phyloP scores from a whole-genome alignment of 1,139 yeast genomes.

The Protomyces pachydermus region DNA sequence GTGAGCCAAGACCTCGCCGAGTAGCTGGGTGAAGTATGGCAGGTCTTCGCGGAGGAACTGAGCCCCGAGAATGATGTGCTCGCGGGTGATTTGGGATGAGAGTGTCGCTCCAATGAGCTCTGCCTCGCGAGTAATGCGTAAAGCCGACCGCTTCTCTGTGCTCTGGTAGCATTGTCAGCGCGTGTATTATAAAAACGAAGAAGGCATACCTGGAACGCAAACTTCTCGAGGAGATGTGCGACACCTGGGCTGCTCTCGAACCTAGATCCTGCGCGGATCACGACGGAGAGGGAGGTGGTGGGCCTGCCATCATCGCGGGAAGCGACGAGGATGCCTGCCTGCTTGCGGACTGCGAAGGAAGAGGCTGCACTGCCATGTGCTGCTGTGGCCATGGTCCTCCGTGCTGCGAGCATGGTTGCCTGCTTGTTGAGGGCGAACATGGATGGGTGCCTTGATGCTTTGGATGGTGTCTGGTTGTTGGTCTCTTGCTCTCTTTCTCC shows the following conservation, averaged over 20 bases:
- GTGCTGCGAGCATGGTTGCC: neutral
- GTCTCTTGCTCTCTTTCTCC: too few species aligned
- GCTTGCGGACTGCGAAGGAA: conserved; percentile 24
- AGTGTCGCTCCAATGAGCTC: conserved; percentile 89
- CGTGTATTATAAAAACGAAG: neutral
- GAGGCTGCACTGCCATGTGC: conserved; percentile 6
- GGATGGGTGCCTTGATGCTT: neutral
- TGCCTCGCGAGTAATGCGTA: conserved; percentile 89
- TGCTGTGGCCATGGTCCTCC: conserved; percentile 16
- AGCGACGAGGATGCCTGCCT: conserved; percentile 42
- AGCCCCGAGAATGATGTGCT: conserved; percentile 71
- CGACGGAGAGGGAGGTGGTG: conserved; percentile 71
- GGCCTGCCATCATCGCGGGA: conserved; percentile 48
- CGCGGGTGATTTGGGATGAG: conserved; percentile 70
- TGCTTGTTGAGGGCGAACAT: neutral
- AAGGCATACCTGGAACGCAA: conserved; percentile 50
- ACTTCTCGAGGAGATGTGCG: conserved; percentile 79
- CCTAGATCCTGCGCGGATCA: conserved; percentile 84
- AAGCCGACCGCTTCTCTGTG: conserved; percentile 77
- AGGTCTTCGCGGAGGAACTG: conserved; percentile 79
- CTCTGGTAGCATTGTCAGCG: conserved; percentile 43
- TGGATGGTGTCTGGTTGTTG: too few species aligned
- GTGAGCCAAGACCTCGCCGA: conserved; percentile 61
- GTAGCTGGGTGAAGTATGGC: conserved; percentile 84
- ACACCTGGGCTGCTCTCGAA: conserved; percentile 70